phyloP scores from a whole-genome alignment of 1,284 basidiomycete species.

The Phaffia rhodozyma region DNA sequence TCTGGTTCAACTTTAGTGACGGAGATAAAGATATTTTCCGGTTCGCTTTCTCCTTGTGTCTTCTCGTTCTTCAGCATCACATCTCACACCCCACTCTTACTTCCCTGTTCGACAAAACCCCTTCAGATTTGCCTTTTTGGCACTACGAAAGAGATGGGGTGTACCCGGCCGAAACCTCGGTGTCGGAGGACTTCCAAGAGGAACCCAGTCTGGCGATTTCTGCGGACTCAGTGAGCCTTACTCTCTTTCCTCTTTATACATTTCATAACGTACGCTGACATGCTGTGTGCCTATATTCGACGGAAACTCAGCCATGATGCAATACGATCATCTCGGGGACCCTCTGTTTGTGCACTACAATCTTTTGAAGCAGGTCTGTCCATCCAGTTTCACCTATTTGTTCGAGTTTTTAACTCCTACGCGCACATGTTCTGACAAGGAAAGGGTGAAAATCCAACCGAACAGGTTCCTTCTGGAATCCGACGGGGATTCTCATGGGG shows the following conservation, averaged over 20 bases:
- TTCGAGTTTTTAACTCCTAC: not conserved
- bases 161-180: constrained; percentile 40
- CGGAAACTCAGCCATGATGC: constrained; percentile 34
- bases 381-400: not conserved
- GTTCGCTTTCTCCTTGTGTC: constrained; percentile 18
- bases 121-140: constrained; percentile 33
- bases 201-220: constrained; percentile 21
- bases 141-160: constrained; percentile 41
- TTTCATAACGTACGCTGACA: not conserved
- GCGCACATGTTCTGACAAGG: not conserved
- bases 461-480: constrained; percentile 37
- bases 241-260: constrained; percentile 12
- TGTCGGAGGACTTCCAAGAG: constrained; percentile 33
- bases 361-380: not conserved
- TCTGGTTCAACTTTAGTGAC: constrained; percentile 41
- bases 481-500: constrained; percentile 35
- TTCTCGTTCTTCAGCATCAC: not conserved
- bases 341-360: constrained; percentile 40
- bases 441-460: constrained; percentile 30
- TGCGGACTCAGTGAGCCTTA: constrained; percentile 16
- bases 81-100: too few relatives aligned
- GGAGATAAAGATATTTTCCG: constrained; percentile 41
- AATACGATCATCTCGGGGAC: constrained; percentile 35
- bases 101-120: not conserved
- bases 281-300: not conserved